Percentiles rank a stretch among this genome's conserved stretches.
Conservation (phyloP, 169 alveolate species). For the Babesia gibsoni region DNA sequence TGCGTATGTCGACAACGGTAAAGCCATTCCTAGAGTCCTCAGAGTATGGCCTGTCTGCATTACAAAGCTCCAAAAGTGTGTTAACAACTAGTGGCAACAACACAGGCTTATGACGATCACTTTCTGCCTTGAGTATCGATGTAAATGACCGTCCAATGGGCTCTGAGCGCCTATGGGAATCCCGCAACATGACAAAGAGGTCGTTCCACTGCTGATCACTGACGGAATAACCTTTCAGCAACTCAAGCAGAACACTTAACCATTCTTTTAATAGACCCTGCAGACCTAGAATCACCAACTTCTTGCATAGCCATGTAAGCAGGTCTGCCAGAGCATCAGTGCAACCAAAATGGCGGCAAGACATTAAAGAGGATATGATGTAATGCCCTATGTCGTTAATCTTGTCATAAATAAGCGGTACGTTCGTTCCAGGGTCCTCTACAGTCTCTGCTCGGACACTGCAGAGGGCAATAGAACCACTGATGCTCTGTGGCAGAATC, state of each 20-base stretch:
- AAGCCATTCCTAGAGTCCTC: neutral
- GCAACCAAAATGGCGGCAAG: slow-evolving; percentile 37
- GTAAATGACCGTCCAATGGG: slow-evolving; percentile 34
- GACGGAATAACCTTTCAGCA: slow-evolving; percentile 12
- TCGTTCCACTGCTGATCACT: slow-evolving; percentile 15
- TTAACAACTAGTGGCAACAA: slow-evolving; percentile 17
- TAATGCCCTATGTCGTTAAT: slow-evolving; percentile 17
- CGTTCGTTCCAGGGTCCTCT: slow-evolving; percentile 31
- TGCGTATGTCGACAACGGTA: slow-evolving; percentile 19
- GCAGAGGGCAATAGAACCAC: slow-evolving; percentile 13
- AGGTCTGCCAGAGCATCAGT: slow-evolving; percentile 37
- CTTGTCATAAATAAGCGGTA: slow-evolving; percentile 8
- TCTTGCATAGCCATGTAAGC: slow-evolving; percentile 33
- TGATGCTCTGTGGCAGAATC: slow-evolving; percentile 27
- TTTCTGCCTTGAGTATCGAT: slow-evolving; percentile 21
- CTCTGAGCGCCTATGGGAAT: slow-evolving; percentile 36
- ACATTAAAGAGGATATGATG: slow-evolving; percentile 12
- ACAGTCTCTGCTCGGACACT: neutral
- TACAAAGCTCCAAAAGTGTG: slow-evolving; percentile 18
- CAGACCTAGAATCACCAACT: slow-evolving; percentile 13
- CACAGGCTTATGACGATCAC: slow-evolving; percentile 28
- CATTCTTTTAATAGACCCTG: slow-evolving; percentile 20
- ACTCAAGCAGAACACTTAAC: slow-evolving; percentile 13
- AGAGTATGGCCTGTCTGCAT: neutral
- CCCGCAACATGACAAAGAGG: slow-evolving; percentile 14